Base-by-base conservation (phyloP, 2,329 filamentous ascomycete species). In the Metarhizium guizhouense region DNA sequence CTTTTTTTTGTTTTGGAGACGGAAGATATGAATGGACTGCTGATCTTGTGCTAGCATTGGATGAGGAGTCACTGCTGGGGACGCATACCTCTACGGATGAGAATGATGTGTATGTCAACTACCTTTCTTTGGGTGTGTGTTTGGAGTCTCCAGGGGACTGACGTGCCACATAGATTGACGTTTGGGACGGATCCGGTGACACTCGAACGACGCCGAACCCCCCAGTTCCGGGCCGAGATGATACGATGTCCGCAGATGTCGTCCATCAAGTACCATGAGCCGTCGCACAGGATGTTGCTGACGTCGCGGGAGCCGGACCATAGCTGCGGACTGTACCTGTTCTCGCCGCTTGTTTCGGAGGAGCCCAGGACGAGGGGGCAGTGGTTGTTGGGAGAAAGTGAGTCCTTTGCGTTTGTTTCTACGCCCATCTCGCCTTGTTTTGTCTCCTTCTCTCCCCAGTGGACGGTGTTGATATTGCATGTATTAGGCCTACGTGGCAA, bases 241-340 rank as follows among this genome's bases (percentile, higher is more conserved):
- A 62, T 74, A n/a, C 62, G 63, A n/a, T 67, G 68, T 14, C 65
- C 66, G 6, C 67, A 74, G 47, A 69, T 77, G 53, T 76, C 75
- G 8, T 76, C 76, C 5, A 74, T 82, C 59, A 71, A 72, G 55
- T 80, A 77, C 54, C 74, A 79, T 54, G 61, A 66, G 4, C 65
- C 72, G 5, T 72, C 72, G 1, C 66, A 73, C 55, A 71, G 64
- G 43, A 63, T 80, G 4, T 63, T 80, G 5, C 54, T 78, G 34
- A 74, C 76, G 4, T 74, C 74, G 6, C 64, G 70, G 1, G 63
- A 66, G 16, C 68, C 70, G 2, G 66, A 62, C 13, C 58, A 60
- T 47, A 66, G 57, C 16, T 68, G 59, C 20, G 68, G 71, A 3
- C 48, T 77, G 10, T 71, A 66, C 58, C 62, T 70, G 18, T 75